These are phyloP conservation scores for Penicillium argentinense DNA, from an alignment of 495 filamentous ascomycete species.

Conservation along the genomic window DNA sequence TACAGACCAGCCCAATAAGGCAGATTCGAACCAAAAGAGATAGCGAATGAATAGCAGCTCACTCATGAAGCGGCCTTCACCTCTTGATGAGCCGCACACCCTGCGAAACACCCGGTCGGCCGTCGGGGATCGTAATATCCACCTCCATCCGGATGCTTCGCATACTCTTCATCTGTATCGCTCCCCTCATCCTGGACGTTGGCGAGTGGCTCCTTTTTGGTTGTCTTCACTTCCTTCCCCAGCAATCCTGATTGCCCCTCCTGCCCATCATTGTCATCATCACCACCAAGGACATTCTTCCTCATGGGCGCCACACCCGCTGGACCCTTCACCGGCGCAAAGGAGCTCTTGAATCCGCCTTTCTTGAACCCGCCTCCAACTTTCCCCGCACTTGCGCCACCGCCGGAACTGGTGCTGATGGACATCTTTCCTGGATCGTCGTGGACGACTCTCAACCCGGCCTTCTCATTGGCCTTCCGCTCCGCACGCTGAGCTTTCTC, in stretches of 20 bases:
- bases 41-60: background rate
- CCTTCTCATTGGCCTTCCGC: slow-evolving; percentile 62
- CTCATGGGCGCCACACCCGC: slow-evolving; percentile 30
- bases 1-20: too few species aligned
- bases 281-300: slow-evolving; percentile 47
- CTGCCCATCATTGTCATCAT: slow-evolving; percentile 42
- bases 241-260: too few species aligned
- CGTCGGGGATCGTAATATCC: slow-evolving; percentile 52
- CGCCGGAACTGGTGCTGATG: background rate
- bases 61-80: slow-evolving; percentile 8
- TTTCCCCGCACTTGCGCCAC: slow-evolving; percentile 7
- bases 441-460: slow-evolving; percentile 43
- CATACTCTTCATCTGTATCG: slow-evolving; percentile 48
- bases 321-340: slow-evolving; percentile 49
- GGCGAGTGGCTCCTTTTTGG: background rate
- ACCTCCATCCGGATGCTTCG: slow-evolving; percentile 33
- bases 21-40: background rate
- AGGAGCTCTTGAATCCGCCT: slow-evolving; percentile 63
- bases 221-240: background rate
- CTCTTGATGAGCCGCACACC: slow-evolving; percentile 30
- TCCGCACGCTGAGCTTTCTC: slow-evolving; percentile 69
- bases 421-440: slow-evolving; percentile 12
- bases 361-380: slow-evolving; percentile 57
- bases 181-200: slow-evolving; percentile 33
- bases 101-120: slow-evolving; percentile 51